phyloP scores from a whole-genome alignment of 2,329 filamentous ascomycete species.

The Sarocladium strictum region DNA sequence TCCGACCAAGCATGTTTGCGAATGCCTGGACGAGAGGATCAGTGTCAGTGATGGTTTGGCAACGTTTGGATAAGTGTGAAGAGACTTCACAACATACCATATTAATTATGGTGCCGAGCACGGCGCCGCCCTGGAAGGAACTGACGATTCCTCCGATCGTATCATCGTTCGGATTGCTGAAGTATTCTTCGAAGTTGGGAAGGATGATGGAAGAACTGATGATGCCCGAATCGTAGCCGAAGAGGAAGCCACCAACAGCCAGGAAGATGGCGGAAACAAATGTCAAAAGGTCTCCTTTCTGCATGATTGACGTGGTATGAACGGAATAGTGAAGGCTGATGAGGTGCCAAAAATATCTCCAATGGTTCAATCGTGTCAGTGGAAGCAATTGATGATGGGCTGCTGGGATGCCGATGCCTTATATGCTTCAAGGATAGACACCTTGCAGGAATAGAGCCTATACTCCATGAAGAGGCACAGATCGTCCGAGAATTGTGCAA shows the following conservation, averaged over 20 bases:
- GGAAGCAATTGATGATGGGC: neutral
- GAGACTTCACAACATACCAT: constrained; percentile 15
- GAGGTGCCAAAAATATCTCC: neutral
- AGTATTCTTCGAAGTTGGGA: constrained; percentile 31
- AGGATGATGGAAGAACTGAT: constrained; percentile 28
- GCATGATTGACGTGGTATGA: neutral
- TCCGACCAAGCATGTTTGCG: constrained; percentile 24
- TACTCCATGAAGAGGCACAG: too few species aligned
- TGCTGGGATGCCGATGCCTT: neutral
- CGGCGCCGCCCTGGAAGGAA: constrained; percentile 21
- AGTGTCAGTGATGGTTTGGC: neutral
- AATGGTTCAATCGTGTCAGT: neutral
- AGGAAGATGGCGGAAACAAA: constrained; percentile 20
- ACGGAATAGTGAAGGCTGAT: neutral
- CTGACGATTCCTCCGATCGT: constrained; percentile 20
- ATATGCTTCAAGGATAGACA: neutral
- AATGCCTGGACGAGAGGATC: constrained; percentile 13
- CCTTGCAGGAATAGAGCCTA: neutral
- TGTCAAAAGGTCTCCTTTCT: constrained; percentile 10
- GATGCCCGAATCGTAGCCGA: constrained; percentile 44
- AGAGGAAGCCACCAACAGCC: constrained; percentile 22
- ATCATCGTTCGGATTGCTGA: constrained; percentile 27
- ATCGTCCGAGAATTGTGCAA: too few species aligned
- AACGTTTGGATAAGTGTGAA: neutral
- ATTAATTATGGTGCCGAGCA: constrained; percentile 21